phyloP scores from a whole-genome alignment of 2,329 filamentous ascomycete species.

The Calonectria leucothoes region DNA sequence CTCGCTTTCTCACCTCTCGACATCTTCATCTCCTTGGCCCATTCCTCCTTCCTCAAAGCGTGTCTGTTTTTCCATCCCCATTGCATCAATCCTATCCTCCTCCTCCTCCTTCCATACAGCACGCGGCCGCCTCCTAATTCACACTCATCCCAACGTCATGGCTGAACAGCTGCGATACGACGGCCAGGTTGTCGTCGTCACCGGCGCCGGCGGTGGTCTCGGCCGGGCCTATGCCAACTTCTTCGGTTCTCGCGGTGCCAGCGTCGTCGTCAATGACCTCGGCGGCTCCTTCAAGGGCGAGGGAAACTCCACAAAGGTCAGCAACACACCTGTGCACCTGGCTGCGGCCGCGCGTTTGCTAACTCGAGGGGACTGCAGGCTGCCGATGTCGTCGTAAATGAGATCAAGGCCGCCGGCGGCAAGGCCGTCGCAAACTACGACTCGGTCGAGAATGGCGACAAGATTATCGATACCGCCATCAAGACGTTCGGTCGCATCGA shows the following conservation, averaged over 20 bases:
- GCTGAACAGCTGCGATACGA: slow-evolving; percentile 80
- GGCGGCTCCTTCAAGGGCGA: slow-evolving; percentile 95
- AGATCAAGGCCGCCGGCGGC: slow-evolving; percentile 88
- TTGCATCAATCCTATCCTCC: background rate
- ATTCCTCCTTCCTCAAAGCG: slow-evolving; percentile 6
- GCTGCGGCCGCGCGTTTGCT: slow-evolving; percentile 19
- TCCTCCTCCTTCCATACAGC: background rate
- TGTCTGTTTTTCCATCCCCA: slow-evolving; percentile 8
- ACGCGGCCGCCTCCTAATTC: slow-evolving; percentile 14
- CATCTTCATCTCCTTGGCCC: slow-evolving; percentile 16
- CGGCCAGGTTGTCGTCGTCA: slow-evolving; percentile 86
- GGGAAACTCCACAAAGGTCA: slow-evolving; percentile 86
- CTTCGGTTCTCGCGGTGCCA: slow-evolving; percentile 91
- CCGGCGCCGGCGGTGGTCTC: slow-evolving; percentile 82
- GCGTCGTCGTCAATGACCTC: slow-evolving; percentile 96
- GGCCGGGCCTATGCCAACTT: slow-evolving; percentile 88
- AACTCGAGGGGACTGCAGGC: slow-evolving; percentile 62
- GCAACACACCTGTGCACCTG: slow-evolving; percentile 29
- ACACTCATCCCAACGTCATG: slow-evolving; percentile 59
- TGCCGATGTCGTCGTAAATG: slow-evolving; percentile 84
- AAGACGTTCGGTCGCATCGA: slow-evolving; percentile 88
- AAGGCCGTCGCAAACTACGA: slow-evolving; percentile 99
- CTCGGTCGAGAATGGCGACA: slow-evolving; percentile 90
- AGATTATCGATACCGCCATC: slow-evolving; percentile 91
- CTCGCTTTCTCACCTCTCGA: background rate